Conservation (phyloP, 148 eudicot genomes). For the Fallopia convolvulus region DNA sequence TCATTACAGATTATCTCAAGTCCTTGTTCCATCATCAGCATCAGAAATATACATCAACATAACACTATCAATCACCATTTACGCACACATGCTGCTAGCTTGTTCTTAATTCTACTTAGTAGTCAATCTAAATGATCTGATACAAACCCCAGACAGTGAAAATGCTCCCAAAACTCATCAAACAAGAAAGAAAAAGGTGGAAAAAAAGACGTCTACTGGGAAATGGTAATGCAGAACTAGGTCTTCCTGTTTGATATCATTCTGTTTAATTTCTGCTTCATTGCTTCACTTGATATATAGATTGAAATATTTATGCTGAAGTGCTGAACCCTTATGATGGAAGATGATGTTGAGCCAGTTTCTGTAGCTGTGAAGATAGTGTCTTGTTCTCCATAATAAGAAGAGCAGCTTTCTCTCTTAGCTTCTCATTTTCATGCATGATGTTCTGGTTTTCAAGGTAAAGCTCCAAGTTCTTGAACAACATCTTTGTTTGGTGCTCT, state of each 20-base stretch:
- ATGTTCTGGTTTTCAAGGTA: constrained; percentile 38
- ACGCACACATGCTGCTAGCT: background rate
- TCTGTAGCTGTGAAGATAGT: constrained; percentile 34
- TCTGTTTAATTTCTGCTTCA: background rate
- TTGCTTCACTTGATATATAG: background rate
- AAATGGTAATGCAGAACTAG: too few relatives aligned
- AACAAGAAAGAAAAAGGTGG: too few relatives aligned
- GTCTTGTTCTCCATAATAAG: constrained; percentile 44
- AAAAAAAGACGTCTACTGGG: too few relatives aligned
- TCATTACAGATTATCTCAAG: too few relatives aligned
- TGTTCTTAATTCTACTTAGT: background rate
- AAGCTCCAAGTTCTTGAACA: constrained; percentile 49
- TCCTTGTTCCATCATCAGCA: background rate
- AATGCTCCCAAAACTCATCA: too few relatives aligned
- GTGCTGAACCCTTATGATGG: background rate
- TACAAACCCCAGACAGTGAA: background rate
- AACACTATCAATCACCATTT: background rate
- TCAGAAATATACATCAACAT: background rate
- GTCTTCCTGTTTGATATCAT: background rate
- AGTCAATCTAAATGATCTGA: background rate
- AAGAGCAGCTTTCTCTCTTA: constrained; percentile 35
- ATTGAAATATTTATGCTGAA: background rate
- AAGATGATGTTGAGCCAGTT: background rate
- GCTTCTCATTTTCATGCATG: constrained; percentile 41
- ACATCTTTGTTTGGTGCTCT: constrained; percentile 22